Evolutionary conservation across 2,329 filamentous ascomycete genomes (phyloP), one percentile per base, ranked within the genome.

Genomic region (Didymella pomorum): DNA sequence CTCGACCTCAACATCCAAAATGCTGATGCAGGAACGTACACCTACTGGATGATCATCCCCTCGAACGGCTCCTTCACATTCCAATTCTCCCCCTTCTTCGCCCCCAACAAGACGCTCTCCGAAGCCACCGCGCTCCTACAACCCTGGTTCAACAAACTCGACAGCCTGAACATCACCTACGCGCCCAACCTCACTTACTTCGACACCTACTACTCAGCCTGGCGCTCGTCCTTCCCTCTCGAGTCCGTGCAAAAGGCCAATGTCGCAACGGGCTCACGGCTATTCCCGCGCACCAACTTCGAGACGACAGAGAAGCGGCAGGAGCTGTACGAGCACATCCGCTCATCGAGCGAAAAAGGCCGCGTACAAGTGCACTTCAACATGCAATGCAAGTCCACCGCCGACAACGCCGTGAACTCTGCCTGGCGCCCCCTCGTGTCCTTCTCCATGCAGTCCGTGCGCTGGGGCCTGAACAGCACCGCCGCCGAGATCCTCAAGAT

Each of bases 301-400:
- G 69, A 68, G n/a, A 73, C 71, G 0, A 54, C 63, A 0, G 69
- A 67, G 33, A 75, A 74, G 56, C 66, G 71, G n/a, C 70, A 74
- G 14, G 68, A 73, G 44, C 59, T 73, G 2, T 71, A 61, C 61
- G 54, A 65, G 2, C 61, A 70, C 39, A 60, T 76, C 8, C 67
- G 70, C n/a, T 28, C 65, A 21, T 67, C 76, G 48, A 65, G 71
- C 75, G 70, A 75, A 43, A 75, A 73, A 55, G 71, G 71, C 42
- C 63, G 70, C 20, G 71, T 75, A 0, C 72, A 75, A 42, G 72
- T 74, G 0, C 72, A 74, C 56, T 76, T 75, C 67, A 75, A 75
- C 67, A 74, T 75, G 58, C 71, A 73, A 43, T 67, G 67, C 7
- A 69, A 71, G 31, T 52, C 63, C 2, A 42, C 61, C 18, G 48